Percentiles rank a stretch among this genome's conserved stretches.
phyloP scores from a whole-genome alignment of 1,284 basidiomycete species.

The Kwoniella shivajii region DNA sequence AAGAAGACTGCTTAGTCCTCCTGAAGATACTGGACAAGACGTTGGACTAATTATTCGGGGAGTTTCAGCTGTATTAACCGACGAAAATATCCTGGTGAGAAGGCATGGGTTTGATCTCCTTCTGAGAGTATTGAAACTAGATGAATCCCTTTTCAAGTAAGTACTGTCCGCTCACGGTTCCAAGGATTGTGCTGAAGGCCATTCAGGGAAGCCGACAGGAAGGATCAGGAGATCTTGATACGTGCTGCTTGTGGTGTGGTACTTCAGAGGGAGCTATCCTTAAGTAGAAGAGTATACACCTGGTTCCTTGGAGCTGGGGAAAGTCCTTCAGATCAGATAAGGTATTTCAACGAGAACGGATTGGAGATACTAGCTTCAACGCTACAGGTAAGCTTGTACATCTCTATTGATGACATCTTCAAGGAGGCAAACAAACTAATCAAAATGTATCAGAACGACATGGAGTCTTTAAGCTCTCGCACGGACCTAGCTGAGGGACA shows the following conservation, averaged over 20 bases:
- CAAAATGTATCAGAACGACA: slow-evolving; percentile 14
- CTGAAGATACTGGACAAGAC: slow-evolving; percentile 63
- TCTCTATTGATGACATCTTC: no score
- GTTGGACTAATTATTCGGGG: slow-evolving; percentile 90
- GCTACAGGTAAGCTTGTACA: slow-evolving; percentile 61
- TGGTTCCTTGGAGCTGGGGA: slow-evolving; percentile 90
- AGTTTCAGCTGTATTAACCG: slow-evolving; percentile 83
- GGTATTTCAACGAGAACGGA: slow-evolving; percentile 69
- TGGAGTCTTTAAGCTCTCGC: slow-evolving; percentile 7
- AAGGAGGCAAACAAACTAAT: slow-evolving; percentile 3
- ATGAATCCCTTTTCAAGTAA: slow-evolving; percentile 68
- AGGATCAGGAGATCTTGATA: slow-evolving; percentile 75
- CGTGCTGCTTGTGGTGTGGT: slow-evolving; percentile 78
- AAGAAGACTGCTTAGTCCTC: slow-evolving; percentile 65
- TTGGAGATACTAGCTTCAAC: slow-evolving; percentile 69
- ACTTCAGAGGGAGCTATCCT: slow-evolving; percentile 84
- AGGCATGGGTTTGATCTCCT: slow-evolving; percentile 79
- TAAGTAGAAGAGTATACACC: slow-evolving; percentile 88
- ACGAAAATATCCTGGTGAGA: slow-evolving; percentile 84
- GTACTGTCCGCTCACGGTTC: slow-evolving; percentile 7
- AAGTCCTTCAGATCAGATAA: slow-evolving; percentile 68
- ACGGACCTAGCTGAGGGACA: slow-evolving; percentile 59
- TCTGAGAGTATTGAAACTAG: slow-evolving; percentile 69
- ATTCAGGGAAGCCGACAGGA: slow-evolving; percentile 56
- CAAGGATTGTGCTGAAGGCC: not conserved